A percentile compares a stretch with the other conserved stretches of the same genome.
Conservation (phyloP, 106 monocot genomes). For the Dactylorhiza incarnata region DNA sequence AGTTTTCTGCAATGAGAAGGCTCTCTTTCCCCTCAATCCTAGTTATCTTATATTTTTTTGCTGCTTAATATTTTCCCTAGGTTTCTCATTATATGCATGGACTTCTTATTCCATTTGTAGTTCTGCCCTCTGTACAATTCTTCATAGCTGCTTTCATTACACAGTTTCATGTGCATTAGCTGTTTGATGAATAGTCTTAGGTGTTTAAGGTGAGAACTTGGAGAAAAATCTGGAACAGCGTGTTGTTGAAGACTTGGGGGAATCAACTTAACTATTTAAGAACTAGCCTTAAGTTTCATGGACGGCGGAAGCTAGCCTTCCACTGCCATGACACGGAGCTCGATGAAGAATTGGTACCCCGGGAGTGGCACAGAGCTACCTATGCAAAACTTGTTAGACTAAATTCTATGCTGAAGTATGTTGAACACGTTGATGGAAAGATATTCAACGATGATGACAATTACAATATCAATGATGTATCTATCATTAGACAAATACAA, state of each 20-base stretch:
- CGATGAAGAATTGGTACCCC: slow-evolving; percentile 10
- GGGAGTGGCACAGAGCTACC: slow-evolving; percentile 47
- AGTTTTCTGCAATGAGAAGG: neutral
- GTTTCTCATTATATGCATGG: neutral
- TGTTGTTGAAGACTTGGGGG: slow-evolving; percentile 1
- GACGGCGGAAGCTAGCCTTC: neutral
- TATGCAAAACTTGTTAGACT: slow-evolving; percentile 64
- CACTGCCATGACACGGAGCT: neutral
- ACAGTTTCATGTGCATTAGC: neutral
- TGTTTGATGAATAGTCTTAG: neutral
- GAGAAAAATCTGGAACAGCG: neutral
- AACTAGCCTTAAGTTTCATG: neutral
- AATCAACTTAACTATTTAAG: neutral
- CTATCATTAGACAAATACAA: slow-evolving; percentile 24
- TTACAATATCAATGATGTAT: slow-evolving; percentile 25
- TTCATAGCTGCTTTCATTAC: neutral
- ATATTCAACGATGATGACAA: slow-evolving; percentile 13
- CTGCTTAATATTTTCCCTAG: neutral
- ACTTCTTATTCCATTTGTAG: neutral
- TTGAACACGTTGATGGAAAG: slow-evolving; percentile 48
- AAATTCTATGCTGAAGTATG: slow-evolving; percentile 26
- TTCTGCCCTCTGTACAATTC: neutral
- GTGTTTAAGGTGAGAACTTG: neutral
- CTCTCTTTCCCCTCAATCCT: neutral
- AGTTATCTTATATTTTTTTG: neutral